Base-by-base conservation (phyloP, 306 rosid species). In the Cucumis cinereus region DNA sequence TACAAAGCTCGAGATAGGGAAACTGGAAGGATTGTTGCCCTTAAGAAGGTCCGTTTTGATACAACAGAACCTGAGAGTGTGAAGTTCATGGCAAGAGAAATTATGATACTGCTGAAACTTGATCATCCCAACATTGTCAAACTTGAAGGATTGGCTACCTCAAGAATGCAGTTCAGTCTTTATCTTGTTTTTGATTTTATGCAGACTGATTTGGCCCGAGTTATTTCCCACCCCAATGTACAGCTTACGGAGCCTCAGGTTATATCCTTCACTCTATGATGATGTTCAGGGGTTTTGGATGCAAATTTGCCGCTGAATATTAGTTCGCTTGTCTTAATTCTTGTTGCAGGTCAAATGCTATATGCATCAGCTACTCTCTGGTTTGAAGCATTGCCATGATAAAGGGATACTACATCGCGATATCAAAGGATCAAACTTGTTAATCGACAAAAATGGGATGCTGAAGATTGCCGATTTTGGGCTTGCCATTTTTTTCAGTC, bases 401-500 rank as follows among this genome's bases (percentile, higher is more conserved):
- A 87, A 87, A 66, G 97, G 98, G 77, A 89, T 94, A 83, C 62
- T 94, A 67, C 98, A 94, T 81, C 86, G 97, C 74, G 97, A 91
- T 79, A 87, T 94, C 76, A 94, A 94, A 77, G 97, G 92, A 70
- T 87, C 98, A 1, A 94, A 94, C 83, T 85, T 94, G 74, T 82
- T 94, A 86, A 86, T 94, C 24, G 97, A 91, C 79, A 87, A 85
- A 80, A 75, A 76, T 79, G 97, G 98, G 68, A 81, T 85, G 90
- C 94, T 91, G 33, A 85, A 91, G 86, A 94, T 94, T 82, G 98
- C 89, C 12, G 98, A 91, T 81, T 91, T 94, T 68, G 98, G 98
- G 55, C 96, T 94, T 45, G 92, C 97, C 30, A 94, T 84, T 83
- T 84, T 74, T 82, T 91, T 85, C 61, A 62, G 68, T 59, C 88